Evolutionary conservation across 495 filamentous ascomycete genomes (phyloP).

Genomic region (Saxophila tyrrhenica): DNA sequence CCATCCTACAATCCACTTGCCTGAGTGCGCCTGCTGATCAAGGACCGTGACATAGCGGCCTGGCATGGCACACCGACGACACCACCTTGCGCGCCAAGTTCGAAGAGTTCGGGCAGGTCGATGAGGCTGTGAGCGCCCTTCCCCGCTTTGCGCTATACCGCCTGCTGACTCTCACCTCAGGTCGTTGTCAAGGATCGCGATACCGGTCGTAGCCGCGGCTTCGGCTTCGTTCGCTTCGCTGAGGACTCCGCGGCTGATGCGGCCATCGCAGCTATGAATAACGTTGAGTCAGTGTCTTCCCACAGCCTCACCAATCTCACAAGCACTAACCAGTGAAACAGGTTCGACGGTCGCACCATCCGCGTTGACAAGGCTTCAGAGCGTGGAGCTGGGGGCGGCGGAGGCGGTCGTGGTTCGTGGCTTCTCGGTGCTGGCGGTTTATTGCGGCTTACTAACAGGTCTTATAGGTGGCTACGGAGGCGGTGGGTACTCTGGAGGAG

Average conservation of each 20-base stretch:
- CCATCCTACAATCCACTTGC: slow-evolving; percentile 6
- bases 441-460: not conserved
- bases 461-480: slow-evolving; percentile 15
- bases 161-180: slow-evolving; percentile 34
- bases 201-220: slow-evolving; percentile 89
- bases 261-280: slow-evolving; percentile 81
- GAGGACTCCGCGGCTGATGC: slow-evolving; percentile 71
- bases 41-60: slow-evolving; percentile 50
- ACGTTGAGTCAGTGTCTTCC: slow-evolving; percentile 60
- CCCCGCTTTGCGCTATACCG: not conserved
- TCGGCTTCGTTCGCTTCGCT: slow-evolving; percentile 87
- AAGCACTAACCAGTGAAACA: slow-evolving; percentile 26
- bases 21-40: not conserved
- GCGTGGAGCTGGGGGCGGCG: slow-evolving; percentile 47
- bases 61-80: slow-evolving; percentile 97
- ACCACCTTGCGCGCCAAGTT: slow-evolving; percentile 70
- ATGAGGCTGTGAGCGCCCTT: slow-evolving; percentile 69
- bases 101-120: slow-evolving; percentile 73
- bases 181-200: slow-evolving; percentile 97
- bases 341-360: slow-evolving; percentile 91
- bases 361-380: slow-evolving; percentile 95
- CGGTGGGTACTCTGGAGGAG: slow-evolving; percentile 10
- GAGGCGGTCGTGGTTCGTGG: slow-evolving; percentile 31
- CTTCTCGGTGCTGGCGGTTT: not conserved
- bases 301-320: not conserved